phyloP scores from a whole-genome alignment of 257 asterid genomes.

The Anisodus tanguticus region DNA sequence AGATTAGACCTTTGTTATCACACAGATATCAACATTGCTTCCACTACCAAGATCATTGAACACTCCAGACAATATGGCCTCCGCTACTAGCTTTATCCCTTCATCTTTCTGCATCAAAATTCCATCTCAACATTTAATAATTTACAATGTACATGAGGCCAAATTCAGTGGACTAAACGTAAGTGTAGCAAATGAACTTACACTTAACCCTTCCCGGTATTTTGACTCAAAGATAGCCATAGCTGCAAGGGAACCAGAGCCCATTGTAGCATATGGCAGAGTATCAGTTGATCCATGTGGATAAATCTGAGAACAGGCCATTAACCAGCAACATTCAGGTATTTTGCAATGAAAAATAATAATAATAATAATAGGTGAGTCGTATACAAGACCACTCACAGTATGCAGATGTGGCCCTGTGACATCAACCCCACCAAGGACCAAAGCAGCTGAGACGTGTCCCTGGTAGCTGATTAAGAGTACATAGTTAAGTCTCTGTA shows the following conservation, averaged over 20 bases:
- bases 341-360: neutral
- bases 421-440: slow-evolving; percentile 93
- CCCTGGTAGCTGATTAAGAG: slow-evolving; percentile 75
- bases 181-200: slow-evolving; percentile 45
- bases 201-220: slow-evolving; percentile 79
- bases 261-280: slow-evolving; percentile 96
- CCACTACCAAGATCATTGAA: slow-evolving; percentile 98
- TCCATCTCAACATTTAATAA: slow-evolving; percentile 30
- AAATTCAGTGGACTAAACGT: neutral
- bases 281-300: slow-evolving; percentile 99
- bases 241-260: slow-evolving; percentile 98
- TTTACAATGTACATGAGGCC: neutral
- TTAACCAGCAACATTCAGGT: neutral
- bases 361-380: neutral
- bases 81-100: slow-evolving; percentile 79
- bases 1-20: slow-evolving; percentile 70
- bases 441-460: slow-evolving; percentile 87
- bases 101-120: slow-evolving; percentile 69
- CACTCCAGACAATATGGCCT: slow-evolving; percentile 89
- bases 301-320: slow-evolving; percentile 61
- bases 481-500: slow-evolving; percentile 24
- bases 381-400: slow-evolving; percentile 53
- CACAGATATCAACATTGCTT: slow-evolving; percentile 90
- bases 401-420: slow-evolving; percentile 95
- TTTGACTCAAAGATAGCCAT: slow-evolving; percentile 88